Evolutionary conservation across 345 rosid species (phyloP).

Genomic region (Aurinia saxatilis): DNA sequence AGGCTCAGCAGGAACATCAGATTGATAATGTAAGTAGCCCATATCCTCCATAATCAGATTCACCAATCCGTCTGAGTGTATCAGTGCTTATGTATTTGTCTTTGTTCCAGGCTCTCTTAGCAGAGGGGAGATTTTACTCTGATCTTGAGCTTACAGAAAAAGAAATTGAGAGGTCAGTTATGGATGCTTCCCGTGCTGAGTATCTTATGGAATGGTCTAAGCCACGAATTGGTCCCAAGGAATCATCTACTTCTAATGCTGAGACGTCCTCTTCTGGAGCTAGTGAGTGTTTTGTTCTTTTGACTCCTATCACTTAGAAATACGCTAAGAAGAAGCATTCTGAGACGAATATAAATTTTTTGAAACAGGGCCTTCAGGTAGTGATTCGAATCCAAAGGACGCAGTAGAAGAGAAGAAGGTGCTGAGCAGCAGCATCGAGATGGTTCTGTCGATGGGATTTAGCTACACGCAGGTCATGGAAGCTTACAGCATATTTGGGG

Average conservation of each 20-base stretch:
- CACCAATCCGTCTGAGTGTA: neutral
- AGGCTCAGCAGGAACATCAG: conserved; percentile 97
- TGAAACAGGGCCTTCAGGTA: conserved; percentile 60
- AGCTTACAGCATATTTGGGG: conserved; percentile 95
- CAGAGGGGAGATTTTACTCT: conserved; percentile 73
- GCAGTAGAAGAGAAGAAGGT: conserved; percentile 32
- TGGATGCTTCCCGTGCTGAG: conserved; percentile 98
- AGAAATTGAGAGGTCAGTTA: conserved; percentile 88
- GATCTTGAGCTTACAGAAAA: conserved; percentile 96
- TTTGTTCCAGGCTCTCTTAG: conserved; percentile 72
- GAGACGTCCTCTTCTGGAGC: conserved; percentile 98
- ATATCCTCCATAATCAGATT: neutral
- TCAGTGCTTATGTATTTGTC: neutral
- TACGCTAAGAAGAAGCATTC: neutral
- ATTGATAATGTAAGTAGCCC: conserved; percentile 65
- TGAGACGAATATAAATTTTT: neutral
- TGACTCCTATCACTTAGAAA: neutral
- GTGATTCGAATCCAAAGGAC: conserved; percentile 39
- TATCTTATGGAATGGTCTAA: conserved; percentile 72
- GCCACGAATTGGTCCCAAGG: conserved; percentile 54
- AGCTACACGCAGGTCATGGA: conserved; percentile 76
- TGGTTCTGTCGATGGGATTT: conserved; percentile 92
- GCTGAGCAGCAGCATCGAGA: conserved; percentile 64
- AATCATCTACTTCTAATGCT: conserved; percentile 65
- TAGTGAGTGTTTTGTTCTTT: conserved; percentile 48